Evolutionary conservation across 2,329 filamentous ascomycete species (phyloP), one percentile per base, ranked within the genome.

Genomic region (Xylariaceae sp.): DNA sequence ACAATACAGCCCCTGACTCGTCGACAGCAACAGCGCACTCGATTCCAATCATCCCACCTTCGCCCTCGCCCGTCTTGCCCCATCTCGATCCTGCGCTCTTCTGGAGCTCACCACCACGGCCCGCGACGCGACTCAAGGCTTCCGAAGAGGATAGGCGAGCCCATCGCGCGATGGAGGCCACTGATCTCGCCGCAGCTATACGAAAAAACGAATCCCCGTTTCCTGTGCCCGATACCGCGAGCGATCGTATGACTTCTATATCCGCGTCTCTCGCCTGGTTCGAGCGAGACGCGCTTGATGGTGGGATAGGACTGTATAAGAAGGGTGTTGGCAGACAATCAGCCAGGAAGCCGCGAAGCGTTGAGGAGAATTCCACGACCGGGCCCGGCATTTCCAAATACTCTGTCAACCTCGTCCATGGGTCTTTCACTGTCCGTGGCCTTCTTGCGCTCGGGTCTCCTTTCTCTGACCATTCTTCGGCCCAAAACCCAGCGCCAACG

Each of bases 171-270:
- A 92, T 87, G 0, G 90, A 85, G 1, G 84, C 88, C 0, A 87
- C 85, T 0, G 89, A 92, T 37, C 89, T 84, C 0, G 82, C 84
- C 1, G 91, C 91, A 11, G 80, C 82, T 1, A 85, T 77, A 3
- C 90, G 85, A 13, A 96, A 79, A 72, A 96, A 96, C 0, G 89
- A 90, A 73, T 96, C 92, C 0, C 92, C 92, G 67, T 96, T 96
- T 0, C 92, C 92, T 0, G 91, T 93, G 0, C 90, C 89, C 0
- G 89, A 93, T 8, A 90, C 76, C 0, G 81, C 89, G 5, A 82
- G 69, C 0, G 79, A 77, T 4, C 69, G 83, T 0, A 73, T 78
- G 4, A 73, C 76, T 2, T 58, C 60, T 39, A 57, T 6, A 64
- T 72, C 34, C 41, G 37, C 4, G 9, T 58, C 34, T 34, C 53